Evolutionary conservation across 2,329 filamentous ascomycete species (phyloP), one percentile per base, ranked within the genome.

Genomic region (Cercospora sp.): DNA sequence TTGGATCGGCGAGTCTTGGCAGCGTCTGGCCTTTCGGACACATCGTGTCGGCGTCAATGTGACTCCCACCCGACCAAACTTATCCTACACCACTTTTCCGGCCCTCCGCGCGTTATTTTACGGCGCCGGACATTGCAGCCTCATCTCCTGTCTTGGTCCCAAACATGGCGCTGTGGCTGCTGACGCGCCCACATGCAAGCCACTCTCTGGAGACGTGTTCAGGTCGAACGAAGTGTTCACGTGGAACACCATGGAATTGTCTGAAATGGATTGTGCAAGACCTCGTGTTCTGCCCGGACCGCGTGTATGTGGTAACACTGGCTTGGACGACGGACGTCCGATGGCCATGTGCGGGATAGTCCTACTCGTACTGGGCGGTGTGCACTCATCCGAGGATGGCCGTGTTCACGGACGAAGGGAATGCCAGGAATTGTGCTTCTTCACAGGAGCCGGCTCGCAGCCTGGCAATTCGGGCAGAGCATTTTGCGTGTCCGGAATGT

Each of bases 401-500:
- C 23, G 26, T 2, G 23, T 23, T 62, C 60, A 62, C 9, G 7
- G 16, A 20, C 60, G 60, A 26, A 62, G 33, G 1, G 60, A 48
- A 23, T 62, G 60, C 62, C 51, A 58, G 7, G 53, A 64, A 23
- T 30, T 53, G 16, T 64, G 51, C 33, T 64, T 64, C 33, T n/a
- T 64, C 6, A 40, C 36, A 30, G 48, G 48, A n/a, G 3, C 12
- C 7, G 62, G 62, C 26, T 64, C 31, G 40, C 62, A 58, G 20
- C 62, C 62, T 9, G 51, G 33, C 2, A 64, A 20, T 12, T 64
- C 62, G 5, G 62, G 62, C 26, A 64, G 16, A 30, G 62, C 62
- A 58, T 64, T 64, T n/a, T 58, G 51, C 2, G 62, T 64, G 3
- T 53, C 62, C 51, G 51, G 45, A 8, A 64, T 64, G 36, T 64